Evolutionary conservation across 352 stramenopile genomes (phyloP).

Genomic region (Phytophthora pistaciae): DNA sequence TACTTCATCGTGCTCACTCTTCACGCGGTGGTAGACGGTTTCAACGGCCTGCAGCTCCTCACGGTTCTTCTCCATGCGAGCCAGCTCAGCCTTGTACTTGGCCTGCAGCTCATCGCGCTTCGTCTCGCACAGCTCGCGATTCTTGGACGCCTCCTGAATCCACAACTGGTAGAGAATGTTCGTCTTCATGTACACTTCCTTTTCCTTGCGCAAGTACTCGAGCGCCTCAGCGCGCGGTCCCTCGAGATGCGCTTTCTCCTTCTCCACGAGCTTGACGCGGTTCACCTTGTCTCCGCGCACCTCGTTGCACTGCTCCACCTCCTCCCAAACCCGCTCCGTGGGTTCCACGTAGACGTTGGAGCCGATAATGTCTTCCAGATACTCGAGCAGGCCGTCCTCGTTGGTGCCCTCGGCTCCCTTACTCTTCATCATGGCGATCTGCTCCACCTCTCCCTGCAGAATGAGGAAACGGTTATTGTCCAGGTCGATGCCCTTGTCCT

Average conservation of each 20-base stretch:
- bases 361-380: slow-evolving; percentile 99
- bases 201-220: slow-evolving; percentile 95
- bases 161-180: slow-evolving; percentile 98
- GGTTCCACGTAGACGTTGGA: slow-evolving; percentile 98
- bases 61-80: slow-evolving; percentile 83
- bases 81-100: slow-evolving; percentile 80
- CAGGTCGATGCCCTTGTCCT: slow-evolving; percentile 97
- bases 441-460: slow-evolving; percentile 96
- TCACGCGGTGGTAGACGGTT: slow-evolving; percentile 80
- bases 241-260: slow-evolving; percentile 96
- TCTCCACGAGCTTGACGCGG: slow-evolving; percentile 98
- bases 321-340: slow-evolving; percentile 93
- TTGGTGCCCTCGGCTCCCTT: slow-evolving; percentile 94
- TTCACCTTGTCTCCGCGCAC: slow-evolving; percentile 95
- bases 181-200: slow-evolving; percentile 96
- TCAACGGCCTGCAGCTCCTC: slow-evolving; percentile 87
- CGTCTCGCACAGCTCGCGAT: slow-evolving; percentile 74
- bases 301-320: slow-evolving; percentile 95
- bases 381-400: slow-evolving; percentile 99
- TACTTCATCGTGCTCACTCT: slow-evolving; percentile 88
- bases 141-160: slow-evolving; percentile 83
- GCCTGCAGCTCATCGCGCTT: slow-evolving; percentile 69
- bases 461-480: slow-evolving; percentile 99
- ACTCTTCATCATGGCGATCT: slow-evolving; percentile 99
- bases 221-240: slow-evolving; percentile 96